Conservation (phyloP, 805 yeast genomes). For the Blastobotrys terrestris region DNA sequence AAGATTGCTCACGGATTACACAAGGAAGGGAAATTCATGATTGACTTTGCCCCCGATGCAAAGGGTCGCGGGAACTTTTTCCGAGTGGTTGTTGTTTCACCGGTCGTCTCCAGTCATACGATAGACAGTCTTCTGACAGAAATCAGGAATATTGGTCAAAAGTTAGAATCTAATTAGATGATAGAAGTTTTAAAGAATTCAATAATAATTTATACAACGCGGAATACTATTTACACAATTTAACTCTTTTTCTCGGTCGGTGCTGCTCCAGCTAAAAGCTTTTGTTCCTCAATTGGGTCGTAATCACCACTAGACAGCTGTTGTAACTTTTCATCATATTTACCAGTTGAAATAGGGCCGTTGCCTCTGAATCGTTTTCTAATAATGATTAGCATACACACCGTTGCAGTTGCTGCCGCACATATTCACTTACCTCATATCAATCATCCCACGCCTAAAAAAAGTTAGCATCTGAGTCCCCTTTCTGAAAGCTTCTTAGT, state of each 20-base stretch:
- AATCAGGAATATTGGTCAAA: slow-evolving; percentile 34
- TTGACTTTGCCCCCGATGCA: slow-evolving; percentile 68
- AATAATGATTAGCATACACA: too few species aligned
- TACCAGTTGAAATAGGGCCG: slow-evolving; percentile 89
- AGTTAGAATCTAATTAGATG: neutral
- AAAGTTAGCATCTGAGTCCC: neutral
- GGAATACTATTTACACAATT: neutral
- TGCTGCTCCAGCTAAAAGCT: slow-evolving; percentile 42
- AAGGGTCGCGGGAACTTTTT: slow-evolving; percentile 68
- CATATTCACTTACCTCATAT: slow-evolving; percentile 59
- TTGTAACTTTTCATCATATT: slow-evolving; percentile 81
- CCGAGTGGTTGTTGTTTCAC: slow-evolving; percentile 77
- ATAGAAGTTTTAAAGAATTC: too few species aligned
- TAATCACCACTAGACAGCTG: slow-evolving; percentile 75
- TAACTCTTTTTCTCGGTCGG: neutral
- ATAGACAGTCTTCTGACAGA: slow-evolving; percentile 41
- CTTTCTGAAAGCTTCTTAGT: neutral
- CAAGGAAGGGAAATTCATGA: slow-evolving; percentile 55
- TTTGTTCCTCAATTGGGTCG: slow-evolving; percentile 74
- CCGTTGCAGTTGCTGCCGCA: too few species aligned
- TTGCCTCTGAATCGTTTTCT: slow-evolving; percentile 82
- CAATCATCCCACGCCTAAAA: slow-evolving; percentile 66
- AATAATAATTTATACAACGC: neutral
- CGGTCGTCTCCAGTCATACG: slow-evolving; percentile 41
- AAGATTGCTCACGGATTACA: slow-evolving; percentile 56